Evolutionary conservation across 2,329 filamentous ascomycete genomes (phyloP).

Genomic region (Colletotrichum sp.): DNA sequence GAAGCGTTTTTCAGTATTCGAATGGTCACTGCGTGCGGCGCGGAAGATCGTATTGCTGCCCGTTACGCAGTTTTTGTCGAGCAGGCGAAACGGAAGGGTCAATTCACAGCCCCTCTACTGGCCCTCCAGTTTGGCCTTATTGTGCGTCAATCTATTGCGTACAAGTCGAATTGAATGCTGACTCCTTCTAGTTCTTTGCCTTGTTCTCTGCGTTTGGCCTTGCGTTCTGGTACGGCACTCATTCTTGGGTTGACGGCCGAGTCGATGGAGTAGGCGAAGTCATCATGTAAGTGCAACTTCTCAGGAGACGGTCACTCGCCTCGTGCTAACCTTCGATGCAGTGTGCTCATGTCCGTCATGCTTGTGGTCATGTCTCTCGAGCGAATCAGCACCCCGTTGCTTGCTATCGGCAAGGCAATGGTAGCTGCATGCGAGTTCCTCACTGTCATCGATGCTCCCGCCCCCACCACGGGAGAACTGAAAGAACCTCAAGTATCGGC

Average conservation of each 20-base stretch:
- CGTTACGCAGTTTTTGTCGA: constrained; percentile 61
- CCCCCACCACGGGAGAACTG: constrained; percentile 37
- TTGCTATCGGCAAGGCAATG: constrained; percentile 62
- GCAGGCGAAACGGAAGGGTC: constrained; percentile 55
- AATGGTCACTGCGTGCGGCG: constrained; percentile 68
- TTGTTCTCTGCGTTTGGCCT: constrained; percentile 59
- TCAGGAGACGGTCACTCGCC: background rate
- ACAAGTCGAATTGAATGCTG: background rate
- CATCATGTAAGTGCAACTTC: constrained; percentile 49
- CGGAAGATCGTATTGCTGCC: constrained; percentile 56
- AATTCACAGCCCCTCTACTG: constrained; percentile 54
- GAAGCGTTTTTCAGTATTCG: constrained; percentile 65
- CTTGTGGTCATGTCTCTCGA: constrained; percentile 62
- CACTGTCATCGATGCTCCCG: constrained; percentile 55
- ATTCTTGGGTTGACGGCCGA: constrained; percentile 49
- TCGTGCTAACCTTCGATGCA: background rate
- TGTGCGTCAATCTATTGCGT: constrained; percentile 28
- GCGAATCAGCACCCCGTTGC: constrained; percentile 60
- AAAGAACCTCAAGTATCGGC: constrained; percentile 41
- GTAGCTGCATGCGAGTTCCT: constrained; percentile 65
- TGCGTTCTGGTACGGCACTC: constrained; percentile 68
- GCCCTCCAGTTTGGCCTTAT: constrained; percentile 58
- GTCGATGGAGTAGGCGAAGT: constrained; percentile 57
- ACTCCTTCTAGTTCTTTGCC: constrained; percentile 51
- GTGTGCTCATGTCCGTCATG: constrained; percentile 63